Evolutionary conservation across 2,329 filamentous ascomycete genomes (phyloP), one percentile per base, ranked within the genome.

Genomic region (Cercospora sp.): DNA sequence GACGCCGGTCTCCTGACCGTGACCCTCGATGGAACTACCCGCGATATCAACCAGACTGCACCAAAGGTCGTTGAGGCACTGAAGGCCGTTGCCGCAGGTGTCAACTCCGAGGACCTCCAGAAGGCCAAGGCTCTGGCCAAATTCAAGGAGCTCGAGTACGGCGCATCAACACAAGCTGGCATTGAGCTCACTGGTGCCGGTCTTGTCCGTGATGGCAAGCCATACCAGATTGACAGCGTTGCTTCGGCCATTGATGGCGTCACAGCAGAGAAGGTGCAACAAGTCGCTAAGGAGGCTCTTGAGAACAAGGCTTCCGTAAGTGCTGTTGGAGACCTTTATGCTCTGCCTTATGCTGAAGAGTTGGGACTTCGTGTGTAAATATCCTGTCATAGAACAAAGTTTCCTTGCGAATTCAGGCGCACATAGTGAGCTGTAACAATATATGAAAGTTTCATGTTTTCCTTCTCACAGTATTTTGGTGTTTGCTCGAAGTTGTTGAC

Each of bases 121-220:
- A 98, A 97, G 87, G 95, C 95, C 62, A 88, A 94, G 79, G 92
- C 94, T 69, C 89, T 91, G 77, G 95, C 95, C 78, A 98, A 97
- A 83, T 99, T 97, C 83, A 90, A 91, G 79, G 90, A 93, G 72
- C 86, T 98, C 64, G 92, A 96, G 77, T 87, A 89, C 72, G 91
- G 89, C 73, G 91, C 97, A 83, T 89, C 90, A 76, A 88, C 91
- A 71, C 87, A 90, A 74, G 86, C 90, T 66, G 92, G 92, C 74
- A 84, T 98, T 68, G 89, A 96, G 77, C 86, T 92, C 70, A 94
- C 93, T 72, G 95, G 95, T 71, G 89, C 92, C 76, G 91, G 92
- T 73, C 87, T 97, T 69, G 86, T 97, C 75, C 89, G 92, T 78
- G 90, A 88, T 74, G 90, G 89, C 81, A 91, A 94, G 86, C 85